These are phyloP conservation scores for Linum tenue DNA, from an alignment of 345 rosid genomes.

Conservation along the genomic window DNA sequence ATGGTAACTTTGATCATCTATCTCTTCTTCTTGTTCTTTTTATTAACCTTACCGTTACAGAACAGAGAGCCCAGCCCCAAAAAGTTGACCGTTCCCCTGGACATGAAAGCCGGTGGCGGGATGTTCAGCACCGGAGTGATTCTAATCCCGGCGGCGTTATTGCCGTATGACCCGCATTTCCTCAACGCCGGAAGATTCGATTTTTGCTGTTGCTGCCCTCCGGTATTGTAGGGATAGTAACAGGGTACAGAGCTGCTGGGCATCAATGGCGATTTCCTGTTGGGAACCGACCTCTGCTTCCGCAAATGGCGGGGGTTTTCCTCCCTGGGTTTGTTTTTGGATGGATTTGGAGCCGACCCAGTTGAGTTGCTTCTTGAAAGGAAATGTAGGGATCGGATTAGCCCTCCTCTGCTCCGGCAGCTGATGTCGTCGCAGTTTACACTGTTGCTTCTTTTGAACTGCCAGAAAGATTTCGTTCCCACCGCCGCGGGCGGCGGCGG, in stretches of 20 bases:
- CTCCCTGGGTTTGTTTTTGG: constrained; percentile 80
- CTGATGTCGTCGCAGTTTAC: constrained; percentile 48
- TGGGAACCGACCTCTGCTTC: constrained; percentile 40
- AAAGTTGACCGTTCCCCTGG: constrained; percentile 48
- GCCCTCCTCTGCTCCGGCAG: constrained; percentile 29
- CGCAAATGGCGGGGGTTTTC: constrained; percentile 45
- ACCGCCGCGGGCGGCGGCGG: constrained; percentile 14
- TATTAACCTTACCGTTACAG: constrained; percentile 64
- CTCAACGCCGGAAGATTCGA: constrained; percentile 35
- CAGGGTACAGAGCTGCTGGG: constrained; percentile 21
- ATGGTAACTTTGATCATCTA: constrained; percentile 16
- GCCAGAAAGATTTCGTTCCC: constrained; percentile 47
- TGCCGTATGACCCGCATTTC: constrained; percentile 45
- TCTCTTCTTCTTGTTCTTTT: constrained; percentile 64
- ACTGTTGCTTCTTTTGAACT: constrained; percentile 77
- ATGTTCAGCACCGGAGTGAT: constrained; percentile 66
- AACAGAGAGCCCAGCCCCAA: constrained; percentile 66
- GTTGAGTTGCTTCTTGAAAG: constrained; percentile 83
- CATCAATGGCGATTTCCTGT: constrained; percentile 35
- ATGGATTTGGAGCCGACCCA: constrained; percentile 65
- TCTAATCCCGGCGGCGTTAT: constrained; percentile 32
- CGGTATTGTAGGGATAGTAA: constrained; percentile 20
- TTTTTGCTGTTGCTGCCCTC: constrained; percentile 16
- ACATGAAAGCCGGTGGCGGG: constrained; percentile 52
- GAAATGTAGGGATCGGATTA: constrained; percentile 58